Evolutionary conservation across 495 filamentous ascomycete species (phyloP).

Genomic region (Podospora pseudopauciseta): DNA sequence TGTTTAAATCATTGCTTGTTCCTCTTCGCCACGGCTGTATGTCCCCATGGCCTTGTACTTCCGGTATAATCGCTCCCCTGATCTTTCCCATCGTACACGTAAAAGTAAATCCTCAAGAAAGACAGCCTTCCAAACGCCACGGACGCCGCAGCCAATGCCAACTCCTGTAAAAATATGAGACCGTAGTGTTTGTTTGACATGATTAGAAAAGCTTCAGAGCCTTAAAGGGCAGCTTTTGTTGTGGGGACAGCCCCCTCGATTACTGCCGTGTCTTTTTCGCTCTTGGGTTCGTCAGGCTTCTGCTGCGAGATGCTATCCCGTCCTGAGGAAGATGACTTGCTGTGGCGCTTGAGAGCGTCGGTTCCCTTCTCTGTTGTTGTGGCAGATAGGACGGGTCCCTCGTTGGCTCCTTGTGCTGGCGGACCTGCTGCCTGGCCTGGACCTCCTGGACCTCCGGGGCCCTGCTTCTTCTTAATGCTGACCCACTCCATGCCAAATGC

Average conservation of each 20-base stretch:
- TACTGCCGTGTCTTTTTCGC: background rate
- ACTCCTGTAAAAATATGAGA: too few relatives aligned
- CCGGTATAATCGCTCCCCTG: too few relatives aligned
- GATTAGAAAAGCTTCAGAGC: background rate
- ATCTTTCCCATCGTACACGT: too few relatives aligned
- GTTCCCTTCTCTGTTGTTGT: background rate
- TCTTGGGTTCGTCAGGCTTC: background rate
- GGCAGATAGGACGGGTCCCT: background rate
- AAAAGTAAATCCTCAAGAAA: too few relatives aligned
- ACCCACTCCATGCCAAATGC: constrained; percentile 59
- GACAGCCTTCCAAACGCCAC: too few relatives aligned
- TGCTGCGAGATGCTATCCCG: constrained; percentile 3
- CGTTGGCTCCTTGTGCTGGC: background rate
- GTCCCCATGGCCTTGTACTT: too few relatives aligned
- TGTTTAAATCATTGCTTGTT: too few relatives aligned
- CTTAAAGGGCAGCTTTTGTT: background rate
- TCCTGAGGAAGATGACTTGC: constrained; percentile 6
- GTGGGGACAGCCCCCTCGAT: background rate
- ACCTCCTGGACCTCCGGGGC: constrained; percentile 15
- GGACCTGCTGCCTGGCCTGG: constrained; percentile 3
- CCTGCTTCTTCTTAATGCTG: constrained; percentile 50
- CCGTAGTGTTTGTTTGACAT: too few relatives aligned
- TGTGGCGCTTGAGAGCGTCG: constrained; percentile 4
- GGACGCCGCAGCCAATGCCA: too few relatives aligned
- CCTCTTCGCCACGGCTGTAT: too few relatives aligned